A percentile compares a stretch with the other conserved stretches of the same genome.
These are phyloP conservation scores for Fragilariopsis cylindrus DNA, from an alignment of 108 stramenopile genomes.

Conservation along the genomic window DNA sequence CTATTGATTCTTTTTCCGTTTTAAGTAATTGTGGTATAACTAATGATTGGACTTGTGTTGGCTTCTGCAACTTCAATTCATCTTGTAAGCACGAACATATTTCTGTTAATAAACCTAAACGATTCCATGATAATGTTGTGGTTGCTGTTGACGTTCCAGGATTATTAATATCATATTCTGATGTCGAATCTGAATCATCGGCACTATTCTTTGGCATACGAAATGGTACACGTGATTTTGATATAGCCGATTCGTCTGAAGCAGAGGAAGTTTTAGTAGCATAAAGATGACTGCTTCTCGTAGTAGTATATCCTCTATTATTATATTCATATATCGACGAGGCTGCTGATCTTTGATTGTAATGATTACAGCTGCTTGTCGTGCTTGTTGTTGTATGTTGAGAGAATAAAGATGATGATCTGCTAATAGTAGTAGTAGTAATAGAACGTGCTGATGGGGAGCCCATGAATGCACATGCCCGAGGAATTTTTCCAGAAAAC, in stretches of 20 bases:
- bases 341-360: not conserved
- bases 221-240: conserved; percentile 47
- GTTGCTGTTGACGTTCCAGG: not conserved
- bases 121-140: conserved; percentile 50
- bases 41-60: conserved; percentile 80
- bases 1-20: conserved; percentile 28
- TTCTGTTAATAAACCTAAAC: conserved; percentile 67
- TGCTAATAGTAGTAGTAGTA: not conserved
- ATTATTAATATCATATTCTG: conserved; percentile 2
- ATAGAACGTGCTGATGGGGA: not conserved
- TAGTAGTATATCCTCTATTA: no score
- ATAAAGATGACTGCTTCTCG: not conserved
- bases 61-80: conserved; percentile 36
- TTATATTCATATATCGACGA: no score
- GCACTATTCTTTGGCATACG: conserved; percentile 42
- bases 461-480: not conserved
- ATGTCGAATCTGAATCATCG: conserved; percentile 38
- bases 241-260: conserved; percentile 33
- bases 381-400: not conserved
- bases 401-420: not conserved
- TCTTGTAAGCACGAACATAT: conserved; percentile 47
- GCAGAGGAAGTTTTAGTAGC: not conserved
- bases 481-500: not conserved
- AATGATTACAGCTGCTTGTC: not conserved
- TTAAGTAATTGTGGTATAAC: conserved; percentile 75